phyloP scores from a whole-genome alignment of 306 rosid genomes.

The Trifolium pratense region DNA sequence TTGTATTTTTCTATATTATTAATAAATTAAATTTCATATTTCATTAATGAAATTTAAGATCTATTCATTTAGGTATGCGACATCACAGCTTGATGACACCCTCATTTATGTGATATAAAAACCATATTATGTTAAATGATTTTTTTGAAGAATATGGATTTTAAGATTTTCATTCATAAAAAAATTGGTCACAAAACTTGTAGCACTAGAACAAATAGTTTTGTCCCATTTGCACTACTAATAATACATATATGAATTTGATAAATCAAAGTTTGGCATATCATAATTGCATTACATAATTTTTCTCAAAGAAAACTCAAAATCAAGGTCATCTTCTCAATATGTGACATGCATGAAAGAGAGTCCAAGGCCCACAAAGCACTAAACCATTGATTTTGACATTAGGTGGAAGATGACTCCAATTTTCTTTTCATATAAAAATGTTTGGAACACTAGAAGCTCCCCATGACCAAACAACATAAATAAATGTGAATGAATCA shows the following conservation, averaged over 20 bases:
- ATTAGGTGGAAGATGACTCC: slow-evolving; percentile 41
- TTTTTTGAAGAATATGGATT: not conserved
- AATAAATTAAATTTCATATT: slow-evolving; percentile 18
- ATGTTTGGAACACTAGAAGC: slow-evolving; percentile 39
- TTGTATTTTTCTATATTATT: not conserved
- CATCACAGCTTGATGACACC: slow-evolving; percentile 15
- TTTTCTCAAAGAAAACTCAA: slow-evolving; percentile 30
- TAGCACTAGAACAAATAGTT: slow-evolving; percentile 22
- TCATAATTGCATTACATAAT: slow-evolving; percentile 37
- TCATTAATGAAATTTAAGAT: slow-evolving; percentile 6
- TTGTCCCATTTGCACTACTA: slow-evolving; percentile 36
- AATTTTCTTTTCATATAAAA: slow-evolving; percentile 40
- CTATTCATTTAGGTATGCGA: slow-evolving; percentile 24
- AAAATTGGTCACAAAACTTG: slow-evolving; percentile 22
- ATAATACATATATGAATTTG: slow-evolving; percentile 28
- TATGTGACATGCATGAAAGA: slow-evolving; percentile 36
- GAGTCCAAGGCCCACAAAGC: slow-evolving; percentile 45
- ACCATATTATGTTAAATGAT: slow-evolving; percentile 2
- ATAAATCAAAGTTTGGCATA: slow-evolving; percentile 34
- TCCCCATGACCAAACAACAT: slow-evolving; percentile 41
- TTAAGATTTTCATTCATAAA: not conserved
- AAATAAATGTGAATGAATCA: slow-evolving; percentile 44
- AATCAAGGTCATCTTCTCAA: slow-evolving; percentile 37
- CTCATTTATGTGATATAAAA: slow-evolving; percentile 21
- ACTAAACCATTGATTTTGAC: slow-evolving; percentile 49